These are phyloP conservation scores for Escallonia rubra DNA, from an alignment of 129 eudicot genomes.

Conservation along the genomic window DNA sequence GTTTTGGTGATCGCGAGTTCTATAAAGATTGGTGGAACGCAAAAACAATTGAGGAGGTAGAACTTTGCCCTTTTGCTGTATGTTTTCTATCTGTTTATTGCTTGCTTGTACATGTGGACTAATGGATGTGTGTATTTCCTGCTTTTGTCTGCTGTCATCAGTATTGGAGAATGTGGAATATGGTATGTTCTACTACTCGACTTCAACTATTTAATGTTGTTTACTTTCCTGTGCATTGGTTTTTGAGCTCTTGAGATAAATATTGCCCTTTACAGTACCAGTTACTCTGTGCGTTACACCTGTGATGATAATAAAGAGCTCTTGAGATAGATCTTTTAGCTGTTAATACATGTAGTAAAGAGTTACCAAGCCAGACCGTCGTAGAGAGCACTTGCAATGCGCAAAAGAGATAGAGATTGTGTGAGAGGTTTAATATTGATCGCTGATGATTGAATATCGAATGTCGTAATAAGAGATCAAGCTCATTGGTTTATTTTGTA, in stretches of 20 bases:
- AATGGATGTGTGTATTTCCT: slow-evolving; percentile 7
- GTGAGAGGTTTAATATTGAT: too few species aligned
- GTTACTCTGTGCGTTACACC: too few species aligned
- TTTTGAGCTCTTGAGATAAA: not conserved
- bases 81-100: slow-evolving; percentile 3
- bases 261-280: not conserved
- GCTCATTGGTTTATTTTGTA: too few species aligned
- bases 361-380: too few species aligned
- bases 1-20: slow-evolving; percentile 99
- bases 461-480: too few species aligned
- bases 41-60: slow-evolving; percentile 89
- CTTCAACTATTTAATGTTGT: not conserved
- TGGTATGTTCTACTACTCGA: slow-evolving; percentile 45
- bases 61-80: not conserved
- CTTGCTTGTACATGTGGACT: slow-evolving; percentile 16
- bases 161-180: slow-evolving; percentile 99
- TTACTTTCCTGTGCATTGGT: too few species aligned
- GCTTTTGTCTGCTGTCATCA: slow-evolving; percentile 33
- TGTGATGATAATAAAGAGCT: too few species aligned
- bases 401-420: too few species aligned
- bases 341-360: too few species aligned
- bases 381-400: too few species aligned
- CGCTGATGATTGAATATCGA: too few species aligned
- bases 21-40: slow-evolving; percentile 99
- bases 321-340: too few species aligned